phyloP scores from a whole-genome alignment of 495 filamentous ascomycete genomes.

The Neurospora sp. region DNA sequence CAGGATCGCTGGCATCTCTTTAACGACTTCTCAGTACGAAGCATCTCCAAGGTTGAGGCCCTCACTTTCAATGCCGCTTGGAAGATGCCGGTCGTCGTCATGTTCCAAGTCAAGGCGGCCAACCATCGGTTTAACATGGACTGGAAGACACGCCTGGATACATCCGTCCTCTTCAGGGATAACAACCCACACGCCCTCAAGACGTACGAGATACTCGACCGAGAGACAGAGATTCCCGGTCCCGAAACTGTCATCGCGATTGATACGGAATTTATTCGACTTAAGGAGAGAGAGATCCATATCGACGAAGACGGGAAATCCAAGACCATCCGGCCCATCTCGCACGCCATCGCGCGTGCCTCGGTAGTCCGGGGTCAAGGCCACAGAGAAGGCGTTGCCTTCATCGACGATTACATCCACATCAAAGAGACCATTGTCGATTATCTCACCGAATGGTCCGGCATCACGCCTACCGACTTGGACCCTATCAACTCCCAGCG shows the following conservation, averaged over 20 bases:
- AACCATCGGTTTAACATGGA: constrained; percentile 68
- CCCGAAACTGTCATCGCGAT: constrained; percentile 71
- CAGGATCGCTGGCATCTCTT: constrained; percentile 82
- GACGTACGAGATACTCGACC: constrained; percentile 50
- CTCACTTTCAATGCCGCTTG: constrained; percentile 77
- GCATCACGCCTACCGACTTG: constrained; percentile 76
- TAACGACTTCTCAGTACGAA: constrained; percentile 89
- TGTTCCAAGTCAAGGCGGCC: constrained; percentile 69
- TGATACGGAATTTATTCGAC: constrained; percentile 89
- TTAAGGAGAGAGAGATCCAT: constrained; percentile 84
- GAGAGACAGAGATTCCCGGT: constrained; percentile 51
- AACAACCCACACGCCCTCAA: constrained; percentile 11
- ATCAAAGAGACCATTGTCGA: constrained; percentile 89
- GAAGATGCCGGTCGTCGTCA: constrained; percentile 81
- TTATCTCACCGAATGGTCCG: constrained; percentile 87
- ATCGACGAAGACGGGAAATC: constrained; percentile 83
- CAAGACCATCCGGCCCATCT: constrained; percentile 75
- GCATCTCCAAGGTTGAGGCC: constrained; percentile 69
- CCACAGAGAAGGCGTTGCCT: constrained; percentile 64
- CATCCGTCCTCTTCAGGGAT: constrained; percentile 70
- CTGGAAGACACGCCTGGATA: constrained; percentile 80
- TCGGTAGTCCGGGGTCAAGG: constrained; percentile 77
- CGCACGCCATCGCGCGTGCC: constrained; percentile 76
- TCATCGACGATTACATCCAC: constrained; percentile 95
- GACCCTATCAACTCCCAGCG: constrained; percentile 63